phyloP scores from a whole-genome alignment of 306 rosid genomes.

The Castanea crenata region DNA sequence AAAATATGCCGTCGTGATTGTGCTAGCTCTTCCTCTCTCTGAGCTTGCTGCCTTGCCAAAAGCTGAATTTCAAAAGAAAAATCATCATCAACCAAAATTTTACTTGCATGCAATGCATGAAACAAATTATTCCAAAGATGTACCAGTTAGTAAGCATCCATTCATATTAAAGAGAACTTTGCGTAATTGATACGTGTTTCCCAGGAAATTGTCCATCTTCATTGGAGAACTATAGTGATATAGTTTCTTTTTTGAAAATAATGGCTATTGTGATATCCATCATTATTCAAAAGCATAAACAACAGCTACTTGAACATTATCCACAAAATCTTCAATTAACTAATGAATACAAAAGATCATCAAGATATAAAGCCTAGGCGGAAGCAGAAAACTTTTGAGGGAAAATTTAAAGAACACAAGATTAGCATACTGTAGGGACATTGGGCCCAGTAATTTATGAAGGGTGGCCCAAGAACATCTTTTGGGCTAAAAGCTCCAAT shows the following conservation, averaged over 20 bases:
- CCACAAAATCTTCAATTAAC: too few relatives aligned
- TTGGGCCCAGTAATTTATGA: too few relatives aligned
- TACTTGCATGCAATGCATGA: constrained; percentile 3
- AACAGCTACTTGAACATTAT: not conserved
- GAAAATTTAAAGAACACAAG: not conserved
- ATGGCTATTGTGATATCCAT: not conserved
- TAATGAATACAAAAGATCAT: not conserved
- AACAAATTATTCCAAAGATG: not conserved
- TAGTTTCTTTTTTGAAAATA: too few relatives aligned
- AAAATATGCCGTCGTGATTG: constrained; percentile 93
- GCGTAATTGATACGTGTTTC: not conserved
- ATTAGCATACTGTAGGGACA: not conserved
- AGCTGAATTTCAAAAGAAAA: constrained; percentile 47
- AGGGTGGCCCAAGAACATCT: too few relatives aligned
- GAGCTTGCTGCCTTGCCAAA: constrained; percentile 99
- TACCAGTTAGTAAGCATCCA: not conserved
- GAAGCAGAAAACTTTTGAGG: not conserved
- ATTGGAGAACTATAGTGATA: not conserved
- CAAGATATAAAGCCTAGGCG: not conserved
- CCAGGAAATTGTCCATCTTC: not conserved
- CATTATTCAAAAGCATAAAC: not conserved
- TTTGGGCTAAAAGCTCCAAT: too few relatives aligned
- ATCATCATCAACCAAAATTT: constrained; percentile 14
- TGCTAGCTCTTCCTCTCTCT: constrained; percentile 92
- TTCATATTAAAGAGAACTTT: not conserved